Conservation (phyloP, 805 yeast species). For the Kazachstania taianensis region DNA sequence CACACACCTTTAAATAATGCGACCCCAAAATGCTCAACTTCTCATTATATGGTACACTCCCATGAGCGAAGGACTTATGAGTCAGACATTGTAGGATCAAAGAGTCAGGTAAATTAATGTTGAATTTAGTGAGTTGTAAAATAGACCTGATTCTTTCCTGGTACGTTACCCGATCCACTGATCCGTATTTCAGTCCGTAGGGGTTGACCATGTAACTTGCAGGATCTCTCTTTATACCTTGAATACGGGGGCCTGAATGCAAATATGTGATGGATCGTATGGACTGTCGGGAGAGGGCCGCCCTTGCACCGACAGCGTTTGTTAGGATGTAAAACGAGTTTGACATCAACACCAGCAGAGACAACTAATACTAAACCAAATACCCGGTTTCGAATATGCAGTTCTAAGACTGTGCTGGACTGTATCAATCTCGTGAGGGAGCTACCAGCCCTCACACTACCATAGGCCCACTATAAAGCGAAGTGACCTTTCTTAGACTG, state of each 20-base stretch:
- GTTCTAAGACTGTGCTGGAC: too few species aligned
- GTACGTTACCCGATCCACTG: conserved; percentile 40
- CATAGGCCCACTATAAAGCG: too few species aligned
- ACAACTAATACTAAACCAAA: too few species aligned
- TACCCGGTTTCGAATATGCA: too few species aligned
- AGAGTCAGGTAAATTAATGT: conserved; percentile 42
- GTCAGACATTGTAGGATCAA: conserved; percentile 72
- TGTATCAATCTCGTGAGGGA: too few species aligned
- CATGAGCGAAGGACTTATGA: conserved; percentile 92
- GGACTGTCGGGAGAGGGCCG: too few species aligned
- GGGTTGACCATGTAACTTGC: conserved; percentile 42
- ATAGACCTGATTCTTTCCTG: conserved; percentile 15
- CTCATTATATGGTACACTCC: conserved; percentile 81
- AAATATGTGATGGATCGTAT: conserved; percentile 31
- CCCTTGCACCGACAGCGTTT: too few species aligned
- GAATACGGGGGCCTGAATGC: conserved; percentile 43
- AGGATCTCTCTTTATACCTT: conserved; percentile 66
- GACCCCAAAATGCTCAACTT: conserved; percentile 65
- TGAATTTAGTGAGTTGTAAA: conserved; percentile 17
- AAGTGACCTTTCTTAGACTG: too few species aligned
- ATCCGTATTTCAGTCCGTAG: conserved; percentile 42
- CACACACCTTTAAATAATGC: conserved; percentile 42
- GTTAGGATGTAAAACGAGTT: too few species aligned
- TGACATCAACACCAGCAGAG: too few species aligned
- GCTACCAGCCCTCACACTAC: too few species aligned